Conservation (phyloP, 495 filamentous ascomycete genomes). For the Massariosphaeria phaeospora region DNA sequence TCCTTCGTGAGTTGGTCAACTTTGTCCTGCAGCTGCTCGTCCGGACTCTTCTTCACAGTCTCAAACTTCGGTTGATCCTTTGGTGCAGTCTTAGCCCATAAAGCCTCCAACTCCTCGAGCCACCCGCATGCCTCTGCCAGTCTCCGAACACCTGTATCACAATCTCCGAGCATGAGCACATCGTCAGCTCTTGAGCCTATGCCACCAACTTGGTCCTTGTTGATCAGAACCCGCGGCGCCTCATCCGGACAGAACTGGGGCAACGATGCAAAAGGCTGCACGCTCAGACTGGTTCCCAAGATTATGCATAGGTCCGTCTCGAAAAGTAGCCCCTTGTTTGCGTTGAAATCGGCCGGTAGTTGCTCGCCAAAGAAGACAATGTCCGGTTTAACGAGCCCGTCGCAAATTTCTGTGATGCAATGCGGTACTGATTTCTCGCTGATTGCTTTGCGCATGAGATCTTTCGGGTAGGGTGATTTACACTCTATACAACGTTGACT, state of each 20-base stretch:
- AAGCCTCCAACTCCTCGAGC: conserved; percentile 72
- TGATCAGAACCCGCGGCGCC: conserved; percentile 77
- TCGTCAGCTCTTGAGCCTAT: conserved; percentile 73
- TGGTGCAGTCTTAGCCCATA: conserved; percentile 57
- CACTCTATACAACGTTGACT: conserved; percentile 85
- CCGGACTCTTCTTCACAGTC: conserved; percentile 38
- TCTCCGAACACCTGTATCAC: conserved; percentile 77
- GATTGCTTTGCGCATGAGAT: conserved; percentile 66
- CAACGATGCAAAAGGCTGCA: conserved; percentile 84
- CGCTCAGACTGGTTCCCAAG: conserved; percentile 84
- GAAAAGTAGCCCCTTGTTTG: conserved; percentile 50
- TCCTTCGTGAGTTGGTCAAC: conserved; percentile 41
- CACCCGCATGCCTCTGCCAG: conserved; percentile 80
- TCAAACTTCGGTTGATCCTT: conserved; percentile 27
- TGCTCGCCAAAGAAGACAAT: conserved; percentile 90
- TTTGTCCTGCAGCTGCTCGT: conserved; percentile 49
- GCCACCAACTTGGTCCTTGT: conserved; percentile 76
- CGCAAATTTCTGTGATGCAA: conserved; percentile 58
- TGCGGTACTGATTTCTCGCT: conserved; percentile 58
- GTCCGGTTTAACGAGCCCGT: conserved; percentile 87
- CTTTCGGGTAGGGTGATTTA: conserved; percentile 61
- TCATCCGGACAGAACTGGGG: conserved; percentile 57
- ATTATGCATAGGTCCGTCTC: conserved; percentile 78
- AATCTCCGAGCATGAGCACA: conserved; percentile 68
- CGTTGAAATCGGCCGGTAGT: conserved; percentile 66